phyloP scores from a whole-genome alignment of 306 rosid species.

The Ammopiptanthus mongolicus region DNA sequence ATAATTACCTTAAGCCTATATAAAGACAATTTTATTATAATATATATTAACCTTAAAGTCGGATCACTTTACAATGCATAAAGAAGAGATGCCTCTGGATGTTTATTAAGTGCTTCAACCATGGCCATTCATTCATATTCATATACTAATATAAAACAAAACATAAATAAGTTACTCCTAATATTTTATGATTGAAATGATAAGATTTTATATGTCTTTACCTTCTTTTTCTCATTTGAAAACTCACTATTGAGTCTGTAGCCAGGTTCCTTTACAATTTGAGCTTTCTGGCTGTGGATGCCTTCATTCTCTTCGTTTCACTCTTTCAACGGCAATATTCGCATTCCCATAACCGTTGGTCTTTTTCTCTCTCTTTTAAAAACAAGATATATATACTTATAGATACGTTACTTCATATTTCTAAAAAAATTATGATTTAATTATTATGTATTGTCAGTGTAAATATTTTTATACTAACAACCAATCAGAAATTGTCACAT shows the following conservation, averaged over 20 bases:
- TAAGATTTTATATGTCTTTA: not conserved
- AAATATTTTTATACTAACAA: too few relatives aligned
- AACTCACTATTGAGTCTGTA: not conserved
- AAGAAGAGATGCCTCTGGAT: slow-evolving; percentile 24
- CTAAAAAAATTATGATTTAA: too few relatives aligned
- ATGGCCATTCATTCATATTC: slow-evolving; percentile 28
- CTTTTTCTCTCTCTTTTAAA: not conserved
- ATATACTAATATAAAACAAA: not conserved
- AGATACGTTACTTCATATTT: too few relatives aligned
- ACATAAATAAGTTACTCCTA: not conserved
- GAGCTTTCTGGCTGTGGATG: slow-evolving; percentile 3
- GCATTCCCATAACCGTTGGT: slow-evolving; percentile 20
- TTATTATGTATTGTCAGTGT: too few relatives aligned
- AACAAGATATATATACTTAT: not conserved
- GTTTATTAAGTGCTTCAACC: slow-evolving; percentile 21
- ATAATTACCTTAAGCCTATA: slow-evolving; percentile 29
- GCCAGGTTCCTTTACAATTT: slow-evolving; percentile 16
- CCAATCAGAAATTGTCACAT: too few relatives aligned
- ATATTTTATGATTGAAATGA: not conserved
- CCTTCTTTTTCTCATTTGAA: not conserved
- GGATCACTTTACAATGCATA: slow-evolving; percentile 36
- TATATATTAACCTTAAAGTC: slow-evolving; percentile 33
- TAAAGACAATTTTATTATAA: slow-evolving; percentile 4
- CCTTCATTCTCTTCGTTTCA: slow-evolving; percentile 16
- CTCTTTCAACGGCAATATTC: slow-evolving; percentile 11